These are phyloP conservation scores for Salisapilia sapeloensis DNA, from an alignment of 352 stramenopile genomes.

Conservation along the genomic window DNA sequence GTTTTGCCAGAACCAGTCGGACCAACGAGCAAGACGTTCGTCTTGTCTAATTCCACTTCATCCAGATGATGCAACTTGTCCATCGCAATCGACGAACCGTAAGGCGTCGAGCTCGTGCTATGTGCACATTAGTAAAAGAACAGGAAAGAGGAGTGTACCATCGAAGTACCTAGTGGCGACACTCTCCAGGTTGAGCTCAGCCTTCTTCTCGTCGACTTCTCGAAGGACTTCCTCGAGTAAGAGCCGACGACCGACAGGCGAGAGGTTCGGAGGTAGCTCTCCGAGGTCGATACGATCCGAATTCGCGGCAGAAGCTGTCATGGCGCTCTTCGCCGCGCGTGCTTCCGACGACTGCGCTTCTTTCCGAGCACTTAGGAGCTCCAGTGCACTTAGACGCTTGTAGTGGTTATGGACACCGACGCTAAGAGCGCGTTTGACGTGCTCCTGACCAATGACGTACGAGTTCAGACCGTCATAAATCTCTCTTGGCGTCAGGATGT, in stretches of 20 bases:
- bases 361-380: slow-evolving; percentile 28
- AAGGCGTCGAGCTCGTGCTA: slow-evolving; percentile 2
- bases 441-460: slow-evolving; percentile 95
- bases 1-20: slow-evolving; percentile 95
- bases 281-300: slow-evolving; percentile 16
- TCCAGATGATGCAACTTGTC: slow-evolving; percentile 55
- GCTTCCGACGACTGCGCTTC: slow-evolving; percentile 15
- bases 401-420: slow-evolving; percentile 98
- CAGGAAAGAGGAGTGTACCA: too few species aligned
- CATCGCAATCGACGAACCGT: slow-evolving; percentile 9
- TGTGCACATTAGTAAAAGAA: too few species aligned
- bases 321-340: slow-evolving; percentile 6
- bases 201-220: slow-evolving; percentile 16
- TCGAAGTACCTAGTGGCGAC: too few species aligned
- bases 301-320: slow-evolving; percentile 10
- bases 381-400: slow-evolving; percentile 81
- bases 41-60: slow-evolving; percentile 96
- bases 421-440: slow-evolving; percentile 92
- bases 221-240: slow-evolving; percentile 49
- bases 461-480: slow-evolving; percentile 91
- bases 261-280: slow-evolving; percentile 10
- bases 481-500: slow-evolving; percentile 79
- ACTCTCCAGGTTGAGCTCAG: not conserved
- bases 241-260: slow-evolving; percentile 25
- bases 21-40: slow-evolving; percentile 92